Evolutionary conservation across 1,284 basidiomycete species (phyloP).

Genomic region (Ganoderma boninense): DNA sequence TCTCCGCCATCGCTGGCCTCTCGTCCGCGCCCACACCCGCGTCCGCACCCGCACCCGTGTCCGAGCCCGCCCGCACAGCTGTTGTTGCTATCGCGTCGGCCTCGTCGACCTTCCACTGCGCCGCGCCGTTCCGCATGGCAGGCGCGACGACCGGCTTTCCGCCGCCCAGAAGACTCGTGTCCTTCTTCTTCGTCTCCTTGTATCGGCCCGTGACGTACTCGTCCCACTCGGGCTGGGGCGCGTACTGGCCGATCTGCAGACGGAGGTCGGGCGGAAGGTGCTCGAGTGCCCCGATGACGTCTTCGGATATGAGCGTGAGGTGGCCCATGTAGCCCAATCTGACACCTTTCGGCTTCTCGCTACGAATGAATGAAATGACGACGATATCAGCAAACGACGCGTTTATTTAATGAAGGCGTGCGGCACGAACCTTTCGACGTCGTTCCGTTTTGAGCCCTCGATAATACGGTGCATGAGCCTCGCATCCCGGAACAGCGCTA

Average conservation of each 20-base stretch:
- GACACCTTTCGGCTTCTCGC: constrained; percentile 72
- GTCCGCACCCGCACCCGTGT: constrained; percentile 14
- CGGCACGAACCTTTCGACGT: constrained; percentile 68
- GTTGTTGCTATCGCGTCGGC: constrained; percentile 54
- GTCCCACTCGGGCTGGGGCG: constrained; percentile 87
- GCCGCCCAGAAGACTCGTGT: constrained; percentile 85
- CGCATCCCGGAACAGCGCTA: constrained; percentile 85
- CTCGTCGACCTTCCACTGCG: constrained; percentile 78
- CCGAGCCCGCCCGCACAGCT: constrained; percentile 34
- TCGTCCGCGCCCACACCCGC: constrained; percentile 31
- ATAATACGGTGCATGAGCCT: constrained; percentile 84
- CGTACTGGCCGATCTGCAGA: constrained; percentile 66
- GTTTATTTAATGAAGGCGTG: too few relatives aligned
- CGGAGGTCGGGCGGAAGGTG: constrained; percentile 88
- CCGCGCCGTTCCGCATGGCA: constrained; percentile 44
- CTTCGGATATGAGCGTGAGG: constrained; percentile 92
- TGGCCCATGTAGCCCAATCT: constrained; percentile 98
- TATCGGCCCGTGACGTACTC: constrained; percentile 86
- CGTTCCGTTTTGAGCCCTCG: constrained; percentile 84
- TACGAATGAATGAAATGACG: constrained; percentile 36
- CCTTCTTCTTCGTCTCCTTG: constrained; percentile 85
- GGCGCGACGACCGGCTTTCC: constrained; percentile 72
- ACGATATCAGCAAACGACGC: background rate
- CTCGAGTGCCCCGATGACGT: constrained; percentile 86
- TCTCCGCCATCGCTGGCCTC: constrained; percentile 36